Base-by-base conservation (phyloP, 192 early-diverging fungal genomes). In the Geranomyces variabilis region DNA sequence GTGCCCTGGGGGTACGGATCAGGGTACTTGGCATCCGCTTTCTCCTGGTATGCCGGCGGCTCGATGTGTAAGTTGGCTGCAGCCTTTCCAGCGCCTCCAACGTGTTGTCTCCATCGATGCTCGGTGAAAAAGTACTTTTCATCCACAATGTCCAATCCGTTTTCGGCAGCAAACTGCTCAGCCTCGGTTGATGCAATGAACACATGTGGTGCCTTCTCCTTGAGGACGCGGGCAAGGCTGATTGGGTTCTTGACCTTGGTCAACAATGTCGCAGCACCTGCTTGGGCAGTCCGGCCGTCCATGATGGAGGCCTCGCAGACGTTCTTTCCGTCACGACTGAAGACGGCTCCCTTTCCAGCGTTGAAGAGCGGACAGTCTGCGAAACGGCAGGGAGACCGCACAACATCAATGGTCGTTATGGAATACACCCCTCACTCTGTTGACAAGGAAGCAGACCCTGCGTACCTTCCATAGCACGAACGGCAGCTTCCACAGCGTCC, bases 331-430 rank as follows among this genome's bases (percentile, higher is more conserved):
- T 71, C 53, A 21, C 68, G 34, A 10, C 74, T 77, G 67, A 80
- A 83, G 12, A 83, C 81, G 17, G 77, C 63, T 22, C 81, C 81
- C 59, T 77, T 77, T 41, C 82, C 82, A 26, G 82, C 82, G 48
- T 84, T 84, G 69, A 82, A 84, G 22, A 84, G 48, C n/a, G 82
- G 82, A 67, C 64, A 78, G 59, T 84, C 82, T 77, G 71, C 41
- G 31, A 70, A 31, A 34, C 9, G 43, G 19, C 46, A 13, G 12
- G 8, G 31, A 43, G 34, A 78, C n/a, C 57, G 49, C 41, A 49
- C 58, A 63, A 21, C 14, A 63, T 19, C 34, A 19, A 28, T 2
- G 29, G 0, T 2, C 24, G 36, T 15, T 3, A 34, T 34, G 26
- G 31, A 19, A 34, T 26, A 63, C 62, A 41, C 10, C 46, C 46